Base-by-base conservation (phyloP, 2,329 filamentous ascomycete genomes). In the Apiospora saccharicola region DNA sequence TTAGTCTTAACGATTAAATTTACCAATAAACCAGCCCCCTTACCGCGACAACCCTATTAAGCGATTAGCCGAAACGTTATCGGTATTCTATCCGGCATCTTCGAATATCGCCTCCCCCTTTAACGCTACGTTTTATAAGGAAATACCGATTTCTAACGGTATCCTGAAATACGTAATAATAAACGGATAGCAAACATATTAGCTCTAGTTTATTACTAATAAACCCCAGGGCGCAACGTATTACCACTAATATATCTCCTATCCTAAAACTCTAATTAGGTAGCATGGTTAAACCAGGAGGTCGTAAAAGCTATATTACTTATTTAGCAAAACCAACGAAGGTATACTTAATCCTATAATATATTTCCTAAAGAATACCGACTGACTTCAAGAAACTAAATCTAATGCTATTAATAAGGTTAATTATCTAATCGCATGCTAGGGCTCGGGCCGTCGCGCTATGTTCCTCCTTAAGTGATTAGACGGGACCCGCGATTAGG, bases 361-460 rank as follows among this genome's bases (percentile, higher is more conserved):
- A 61, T 37, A 41, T 41, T 19, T 61, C 30, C 30, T 61, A 16
- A 8, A 16, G 16, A 61, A 41, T 37, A 16, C 16, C 30, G 30
- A 41, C 53, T 61, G 30, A 61, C 53, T 61, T 61, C 19, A 30
- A 61, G 53, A 61, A 61, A 30, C 53, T 61, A 30, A 61, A 37
- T 61, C 19, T 3, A 30, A 0, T 61, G 53, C 37, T 61, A n/a
- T 61, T 61, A 30, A 30, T n/a, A 30, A 61, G 19, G 53, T 61
- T 61, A 30, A 61, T 61, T 30, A 61, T 61, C 30, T 61, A 8
- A 61, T 61, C 30, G 53, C 53, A n/a, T 30, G 53, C 30, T 61
- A 30, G 53, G 30, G 53, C 8, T 61, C 19, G 19, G 53, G 53
- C 53, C 30, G 30, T 41, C 53, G 53, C 53, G 53, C 53, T 30